Percentiles rank a stretch among this genome's conserved stretches.
Conservation (phyloP, 2,329 filamentous ascomycete genomes). For the Diaporthe humulicola region DNA sequence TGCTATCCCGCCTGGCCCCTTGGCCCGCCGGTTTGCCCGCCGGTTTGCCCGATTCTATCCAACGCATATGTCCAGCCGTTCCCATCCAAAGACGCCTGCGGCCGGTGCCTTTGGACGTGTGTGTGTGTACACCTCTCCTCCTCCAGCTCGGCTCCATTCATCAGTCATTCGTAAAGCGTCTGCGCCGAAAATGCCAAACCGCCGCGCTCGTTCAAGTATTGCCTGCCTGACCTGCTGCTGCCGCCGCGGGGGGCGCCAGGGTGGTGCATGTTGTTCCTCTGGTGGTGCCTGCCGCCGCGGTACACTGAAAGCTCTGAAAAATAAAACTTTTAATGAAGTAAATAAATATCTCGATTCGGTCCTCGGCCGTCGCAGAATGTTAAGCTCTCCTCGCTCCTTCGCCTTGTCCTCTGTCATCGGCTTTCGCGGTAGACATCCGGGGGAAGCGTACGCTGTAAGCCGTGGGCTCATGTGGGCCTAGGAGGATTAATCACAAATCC, state of each 20-base stretch:
- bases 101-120: background rate
- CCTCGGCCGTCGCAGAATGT: constrained; percentile 18
- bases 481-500: background rate
- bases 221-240: background rate
- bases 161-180: constrained; percentile 23
- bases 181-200: constrained; percentile 30
- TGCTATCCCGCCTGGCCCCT: background rate
- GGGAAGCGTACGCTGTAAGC: background rate
- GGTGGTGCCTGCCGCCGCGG: constrained; percentile 18
- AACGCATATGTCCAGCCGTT: background rate
- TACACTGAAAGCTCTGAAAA: constrained; percentile 4
- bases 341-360: constrained; percentile 26
- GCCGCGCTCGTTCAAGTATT: constrained; percentile 7
- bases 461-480: background rate
- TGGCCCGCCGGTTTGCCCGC: constrained; percentile 1
- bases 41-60: background rate
- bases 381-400: constrained; percentile 4
- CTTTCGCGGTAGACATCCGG: background rate
- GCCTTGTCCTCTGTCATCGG: background rate
- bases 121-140: background rate
- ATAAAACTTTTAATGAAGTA: constrained; percentile 28
- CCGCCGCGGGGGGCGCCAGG: background rate
- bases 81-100: background rate
- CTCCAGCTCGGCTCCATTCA: background rate
- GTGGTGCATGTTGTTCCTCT: constrained; percentile 21